Evolutionary conservation across 495 filamentous ascomycete species (phyloP), one percentile per base, ranked within the genome.

Genomic region (Aspergillus leporis): DNA sequence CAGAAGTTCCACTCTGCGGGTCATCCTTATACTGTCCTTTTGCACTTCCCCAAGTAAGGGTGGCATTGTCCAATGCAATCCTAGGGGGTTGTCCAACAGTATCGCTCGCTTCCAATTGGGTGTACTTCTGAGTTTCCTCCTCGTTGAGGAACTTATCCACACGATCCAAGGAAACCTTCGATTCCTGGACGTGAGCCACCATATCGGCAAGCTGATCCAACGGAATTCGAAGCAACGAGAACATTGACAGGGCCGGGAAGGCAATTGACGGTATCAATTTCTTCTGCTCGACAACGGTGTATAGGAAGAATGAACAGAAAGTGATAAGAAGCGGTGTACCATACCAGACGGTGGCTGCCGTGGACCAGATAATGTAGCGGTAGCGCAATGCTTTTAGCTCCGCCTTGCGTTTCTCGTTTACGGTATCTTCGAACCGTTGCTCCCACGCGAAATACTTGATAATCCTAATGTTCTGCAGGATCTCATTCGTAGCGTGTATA

Each of bases 371-470:
- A 53, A 97, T 86, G 72, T 96, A 99, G 58, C 92, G 83, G 22
- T 79, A 84, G 32, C 94, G 86, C 62, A 98, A 67, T 30, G 88
- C 85, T 61, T 82, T 84, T 25, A 99, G 78, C 70, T 99, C 95
- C 4, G 82, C 82, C 18, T 79, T 77, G 51, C 95, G 83, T 69
- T 95, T 96, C 70, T 97, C 93, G 59, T 93, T 85, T 16, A 99
- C 91, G 53, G 92, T 86, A 18, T 87, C 84, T 47, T 88, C 82
- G 73, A 96, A 99, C 9, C 95, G 89, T 59, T 90, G 87, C 71
- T 99, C 95, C 95, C 95, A 99, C 2, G 95, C 93, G 70, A 99
- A 99, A 73, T 92, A 99, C 72, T 99, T 99, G 84, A 99, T 98
- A 66, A 99, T 97, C 32, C 95, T 85, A 63, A 99, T 98, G 63